Conservation (phyloP, 177 flowering plant species). For the Tripterygium wilfordii region DNA sequence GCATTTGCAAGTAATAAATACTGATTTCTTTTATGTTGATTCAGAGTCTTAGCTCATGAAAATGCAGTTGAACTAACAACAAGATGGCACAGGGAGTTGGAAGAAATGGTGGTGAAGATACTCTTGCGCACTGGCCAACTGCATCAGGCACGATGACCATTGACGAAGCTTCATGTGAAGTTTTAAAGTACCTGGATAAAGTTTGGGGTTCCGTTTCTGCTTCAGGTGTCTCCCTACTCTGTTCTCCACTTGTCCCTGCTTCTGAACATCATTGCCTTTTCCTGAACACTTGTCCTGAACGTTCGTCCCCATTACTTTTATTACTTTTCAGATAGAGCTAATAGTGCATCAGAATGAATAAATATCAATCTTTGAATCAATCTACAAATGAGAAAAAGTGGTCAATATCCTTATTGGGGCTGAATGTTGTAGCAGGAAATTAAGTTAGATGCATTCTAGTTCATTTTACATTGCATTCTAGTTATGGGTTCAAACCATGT, state of each 20-base stretch:
- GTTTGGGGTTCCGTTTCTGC: slow-evolving; percentile 78
- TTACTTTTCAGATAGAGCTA: too few species aligned
- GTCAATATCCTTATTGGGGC: too few species aligned
- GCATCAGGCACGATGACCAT: slow-evolving; percentile 62
- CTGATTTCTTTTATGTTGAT: slow-evolving; percentile 5
- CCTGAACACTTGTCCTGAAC: too few species aligned
- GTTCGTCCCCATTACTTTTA: too few species aligned
- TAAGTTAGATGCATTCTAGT: too few species aligned
- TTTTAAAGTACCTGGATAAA: slow-evolving; percentile 72
- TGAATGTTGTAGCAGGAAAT: too few species aligned
- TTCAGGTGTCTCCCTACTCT: slow-evolving; percentile 46
- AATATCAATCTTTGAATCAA: too few species aligned
- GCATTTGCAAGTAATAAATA: slow-evolving; percentile 71
- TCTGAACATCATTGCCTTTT: not conserved
- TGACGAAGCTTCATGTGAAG: slow-evolving; percentile 75
- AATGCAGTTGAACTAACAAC: slow-evolving; percentile 2
- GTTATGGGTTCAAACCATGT: too few species aligned
- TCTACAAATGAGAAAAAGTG: too few species aligned
- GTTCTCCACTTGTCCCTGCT: not conserved
- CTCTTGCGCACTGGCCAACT: slow-evolving; percentile 92
- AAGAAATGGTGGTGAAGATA: slow-evolving; percentile 85
- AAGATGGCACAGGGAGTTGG: slow-evolving; percentile 53
- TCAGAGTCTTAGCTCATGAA: not conserved
- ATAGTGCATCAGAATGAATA: too few species aligned
- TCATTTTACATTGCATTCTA: too few species aligned